These are phyloP conservation scores for Abrus pulchellus DNA, from an alignment of 306 rosid species.

Conservation along the genomic window DNA sequence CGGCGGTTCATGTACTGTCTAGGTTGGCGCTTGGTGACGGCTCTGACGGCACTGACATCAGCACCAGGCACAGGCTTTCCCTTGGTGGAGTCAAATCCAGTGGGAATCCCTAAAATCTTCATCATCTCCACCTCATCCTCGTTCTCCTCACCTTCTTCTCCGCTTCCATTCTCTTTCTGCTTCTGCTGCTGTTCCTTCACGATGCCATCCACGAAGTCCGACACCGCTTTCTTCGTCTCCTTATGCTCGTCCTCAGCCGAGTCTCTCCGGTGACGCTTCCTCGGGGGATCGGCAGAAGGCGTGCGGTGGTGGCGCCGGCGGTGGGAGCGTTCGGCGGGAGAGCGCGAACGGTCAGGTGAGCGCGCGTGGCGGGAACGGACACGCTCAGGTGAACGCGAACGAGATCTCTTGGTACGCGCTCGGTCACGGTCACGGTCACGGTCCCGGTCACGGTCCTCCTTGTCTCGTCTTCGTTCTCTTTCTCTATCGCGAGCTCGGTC, in stretches of 20 bases:
- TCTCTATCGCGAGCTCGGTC: slow-evolving; percentile 58
- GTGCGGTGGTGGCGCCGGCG: slow-evolving; percentile 79
- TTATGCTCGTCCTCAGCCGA: slow-evolving; percentile 64
- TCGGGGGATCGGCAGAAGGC: slow-evolving; percentile 72
- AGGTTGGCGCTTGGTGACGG: slow-evolving; percentile 87
- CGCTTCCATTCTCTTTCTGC: slow-evolving; percentile 56
- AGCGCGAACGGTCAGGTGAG: slow-evolving; percentile 71
- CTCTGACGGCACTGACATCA: slow-evolving; percentile 87
- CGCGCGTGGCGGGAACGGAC: slow-evolving; percentile 78
- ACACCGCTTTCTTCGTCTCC: slow-evolving; percentile 73
- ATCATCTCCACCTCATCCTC: slow-evolving; percentile 95
- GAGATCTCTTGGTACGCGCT: slow-evolving; percentile 73
- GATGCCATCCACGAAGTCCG: slow-evolving; percentile 86
- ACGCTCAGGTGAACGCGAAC: slow-evolving; percentile 80
- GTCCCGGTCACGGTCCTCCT: slow-evolving; percentile 61
- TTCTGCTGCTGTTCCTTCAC: slow-evolving; percentile 72
- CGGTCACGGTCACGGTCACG: slow-evolving; percentile 65
- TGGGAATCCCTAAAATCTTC: slow-evolving; percentile 92
- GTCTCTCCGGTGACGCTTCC: slow-evolving; percentile 82
- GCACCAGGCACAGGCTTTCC: slow-evolving; percentile 93
- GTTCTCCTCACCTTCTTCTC: slow-evolving; percentile 53
- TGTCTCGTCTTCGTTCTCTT: slow-evolving; percentile 61
- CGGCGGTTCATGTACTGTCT: slow-evolving; percentile 99
- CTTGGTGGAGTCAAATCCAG: slow-evolving; percentile 88
- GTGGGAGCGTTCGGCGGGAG: slow-evolving; percentile 71